Conservation (phyloP, 1,284 basidiomycete genomes). For the Naganishia sp. region DNA sequence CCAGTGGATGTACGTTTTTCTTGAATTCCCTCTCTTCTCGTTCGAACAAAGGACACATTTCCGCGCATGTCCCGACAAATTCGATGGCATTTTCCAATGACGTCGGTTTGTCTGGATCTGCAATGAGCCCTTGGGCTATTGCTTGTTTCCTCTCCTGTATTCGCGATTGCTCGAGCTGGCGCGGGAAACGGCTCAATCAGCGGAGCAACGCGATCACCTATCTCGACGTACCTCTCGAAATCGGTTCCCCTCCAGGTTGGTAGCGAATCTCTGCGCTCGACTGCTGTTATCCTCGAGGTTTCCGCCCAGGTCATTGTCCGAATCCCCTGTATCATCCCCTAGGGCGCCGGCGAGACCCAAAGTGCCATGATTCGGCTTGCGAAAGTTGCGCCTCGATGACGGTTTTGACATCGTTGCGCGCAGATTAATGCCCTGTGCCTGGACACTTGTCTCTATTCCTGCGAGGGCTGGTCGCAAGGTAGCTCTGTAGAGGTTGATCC, state of each 20-base stretch:
- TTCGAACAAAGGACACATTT: constrained; percentile 95
- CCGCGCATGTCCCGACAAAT: constrained; percentile 83
- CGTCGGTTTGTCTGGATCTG: constrained; percentile 51
- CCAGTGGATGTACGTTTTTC: constrained; percentile 83
- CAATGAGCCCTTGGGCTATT: constrained; percentile 70
- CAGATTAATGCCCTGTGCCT: background rate
- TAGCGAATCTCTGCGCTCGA: constrained; percentile 50
- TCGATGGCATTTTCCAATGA: constrained; percentile 69
- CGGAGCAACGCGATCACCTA: background rate
- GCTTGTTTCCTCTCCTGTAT: constrained; percentile 72
- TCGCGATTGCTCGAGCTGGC: constrained; percentile 60
- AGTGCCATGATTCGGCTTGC: constrained; percentile 18
- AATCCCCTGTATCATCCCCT: constrained; percentile 21
- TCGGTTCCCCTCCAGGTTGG: constrained; percentile 48
- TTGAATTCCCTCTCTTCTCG: constrained; percentile 86
- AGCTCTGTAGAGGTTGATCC: background rate
- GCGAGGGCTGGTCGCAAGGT: background rate
- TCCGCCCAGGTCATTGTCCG: constrained; percentile 16
- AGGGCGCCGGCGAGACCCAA: constrained; percentile 26
- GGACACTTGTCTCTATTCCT: no score
- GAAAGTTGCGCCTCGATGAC: constrained; percentile 8
- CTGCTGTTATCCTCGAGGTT: constrained; percentile 44
- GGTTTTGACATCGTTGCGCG: constrained; percentile 14
- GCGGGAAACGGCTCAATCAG: no score
- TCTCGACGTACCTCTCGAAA: constrained; percentile 47